Evolutionary conservation across 345 rosid genomes (phyloP), one percentile per base, ranked within the genome.

Genomic region (Gossypium anomalum): DNA sequence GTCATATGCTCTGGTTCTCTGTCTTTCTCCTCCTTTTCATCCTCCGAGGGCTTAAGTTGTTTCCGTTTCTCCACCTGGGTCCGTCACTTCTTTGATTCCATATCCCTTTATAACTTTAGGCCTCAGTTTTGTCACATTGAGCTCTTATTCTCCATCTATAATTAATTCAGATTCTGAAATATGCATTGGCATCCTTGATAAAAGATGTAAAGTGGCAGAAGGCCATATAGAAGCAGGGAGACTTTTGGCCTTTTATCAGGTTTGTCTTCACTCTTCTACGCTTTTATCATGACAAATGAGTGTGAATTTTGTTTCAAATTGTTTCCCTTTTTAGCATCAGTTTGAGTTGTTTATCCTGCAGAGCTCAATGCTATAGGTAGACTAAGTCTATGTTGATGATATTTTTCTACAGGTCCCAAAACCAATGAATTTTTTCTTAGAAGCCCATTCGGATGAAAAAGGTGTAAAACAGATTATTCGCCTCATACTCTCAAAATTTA

Each of bases 221-320:
- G 91, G 88, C 58, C 97, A 95, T 81, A 82, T 93, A 75, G 99
- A 95, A 84, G 97, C 97, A 12, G 98, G 97, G 79, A 93, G 94
- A 80, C 86, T 91, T 78, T 79, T 93, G 85, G 86, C 93, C 59
- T 83, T 85, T 79, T 95, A 93, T 79, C 99, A 95, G 97, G 98
- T 90, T 70, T 74, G 73, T 64, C 68, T 79, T 77, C 51, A 57
- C 64, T 29, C 41, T 68, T 61, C 63, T 73, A 29, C 55, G 19
- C 4, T 61, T 27, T 16, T 69, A 49, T 16, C 58, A 17, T 51
- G 58, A 25, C 9, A 68, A 48, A 49, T 49, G 43, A 9, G 19
- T 48, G 15, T 48, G 2, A 13, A 4, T 68, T 25, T 16, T 3
- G 2, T 69, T 68, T 25, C 16, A 17, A 67, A 49, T 49, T 49